These are phyloP conservation scores for Boehmeria nivea DNA, from an alignment of 306 rosid genomes.

Conservation along the genomic window DNA sequence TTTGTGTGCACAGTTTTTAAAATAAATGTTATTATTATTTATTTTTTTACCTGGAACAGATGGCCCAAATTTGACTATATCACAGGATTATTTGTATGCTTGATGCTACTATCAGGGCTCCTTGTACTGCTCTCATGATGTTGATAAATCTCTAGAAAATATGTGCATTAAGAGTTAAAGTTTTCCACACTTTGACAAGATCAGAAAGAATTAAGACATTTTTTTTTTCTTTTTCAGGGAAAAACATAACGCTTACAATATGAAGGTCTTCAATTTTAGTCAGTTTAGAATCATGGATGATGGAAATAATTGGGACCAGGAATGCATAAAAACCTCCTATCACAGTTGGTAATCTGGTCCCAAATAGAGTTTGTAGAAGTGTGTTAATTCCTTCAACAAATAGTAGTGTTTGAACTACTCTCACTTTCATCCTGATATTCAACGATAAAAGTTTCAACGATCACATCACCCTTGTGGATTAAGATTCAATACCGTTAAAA, in stretches of 20 bases:
- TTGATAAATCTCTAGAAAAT: slow-evolving; percentile 61
- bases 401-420: slow-evolving; percentile 90
- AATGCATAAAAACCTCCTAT: slow-evolving; percentile 93
- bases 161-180: neutral
- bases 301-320: slow-evolving; percentile 95
- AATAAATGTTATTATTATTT: no score
- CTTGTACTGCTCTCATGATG: slow-evolving; percentile 97
- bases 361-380: slow-evolving; percentile 88
- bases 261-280: slow-evolving; percentile 60
- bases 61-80: slow-evolving; percentile 94
- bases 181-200: no score
- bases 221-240: no score
- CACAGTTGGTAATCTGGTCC: slow-evolving; percentile 95
- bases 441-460: no score
- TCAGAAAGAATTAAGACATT: no score
- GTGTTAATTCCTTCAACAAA: slow-evolving; percentile 93
- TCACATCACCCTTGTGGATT: no score
- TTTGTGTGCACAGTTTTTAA: neutral
- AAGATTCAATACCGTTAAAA: no score
- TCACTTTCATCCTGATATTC: slow-evolving; percentile 87
- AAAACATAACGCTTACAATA: no score
- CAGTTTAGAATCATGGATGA: slow-evolving; percentile 70
- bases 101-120: slow-evolving; percentile 82
- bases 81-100: slow-evolving; percentile 93
- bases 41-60: slow-evolving; percentile 84